Base-by-base conservation (phyloP, 2,329 filamentous ascomycete species). In the Arachnomyces sp. region DNA sequence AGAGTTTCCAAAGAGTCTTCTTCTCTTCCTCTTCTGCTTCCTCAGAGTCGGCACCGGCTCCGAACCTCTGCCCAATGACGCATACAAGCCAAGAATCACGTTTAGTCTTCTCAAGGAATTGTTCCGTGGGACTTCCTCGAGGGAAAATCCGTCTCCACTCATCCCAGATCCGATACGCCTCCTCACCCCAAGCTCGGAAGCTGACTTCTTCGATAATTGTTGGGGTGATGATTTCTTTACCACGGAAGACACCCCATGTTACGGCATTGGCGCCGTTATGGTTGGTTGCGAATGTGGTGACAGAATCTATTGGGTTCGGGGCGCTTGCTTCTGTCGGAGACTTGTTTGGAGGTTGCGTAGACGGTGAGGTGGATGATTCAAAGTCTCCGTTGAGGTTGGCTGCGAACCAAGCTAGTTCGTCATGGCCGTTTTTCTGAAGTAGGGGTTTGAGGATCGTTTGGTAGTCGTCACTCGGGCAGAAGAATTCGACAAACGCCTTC, bases 401-500 rank as follows among this genome's bases (percentile, higher is more conserved):
- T 3, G 90, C 90, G 63, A 94, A 95, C 73, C 86, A 98, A 50
- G 84, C 87, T 29, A 95, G 75, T 37, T 78, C 73, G 31, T 82
- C 78, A 36, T 78, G 72, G 39, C 78, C 77, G 28, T 75, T 65
- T 8, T 66, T 67, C 38, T 64, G 58, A 33, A 96, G 75, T 43
- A 78, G 75, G 3, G 73, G 71, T 47, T 77, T 75, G 25, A 98
- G 72, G 1, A 60, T 55, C 3, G 50, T 60, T 12, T 67, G 62
- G 81, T 88, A 96, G 59, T 90, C 85, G 0, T 74, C 62, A 0
- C 72, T 67, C 0, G 89, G 81, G 43, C 94, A 68, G 72, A 98
- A 98, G 67, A 96, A 87, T 62, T 98, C 92, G 38, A 98, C 88
- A 62, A 98, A 98, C 0, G 90, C 84, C 66, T 96, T 98, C 58